Evolutionary conservation across 176 grass and related monocot genomes (phyloP).

Genomic region (Oryza nivara): DNA sequence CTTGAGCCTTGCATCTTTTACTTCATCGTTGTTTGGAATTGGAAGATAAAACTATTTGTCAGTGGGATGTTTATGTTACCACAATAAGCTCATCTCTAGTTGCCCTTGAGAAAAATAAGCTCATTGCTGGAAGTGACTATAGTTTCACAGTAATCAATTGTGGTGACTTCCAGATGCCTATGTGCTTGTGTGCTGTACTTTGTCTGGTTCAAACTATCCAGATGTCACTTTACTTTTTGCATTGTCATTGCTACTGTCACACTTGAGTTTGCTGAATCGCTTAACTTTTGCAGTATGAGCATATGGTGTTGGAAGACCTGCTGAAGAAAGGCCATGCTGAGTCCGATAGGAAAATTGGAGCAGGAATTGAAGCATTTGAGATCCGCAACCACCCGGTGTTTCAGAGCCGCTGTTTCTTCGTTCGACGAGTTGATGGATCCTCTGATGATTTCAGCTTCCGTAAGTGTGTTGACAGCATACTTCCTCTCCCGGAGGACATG

Average conservation of each 20-base stretch:
- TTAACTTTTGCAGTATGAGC: slow-evolving; percentile 70
- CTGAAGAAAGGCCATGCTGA: slow-evolving; percentile 83
- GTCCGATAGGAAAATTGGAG: slow-evolving; percentile 70
- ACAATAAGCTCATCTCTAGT: not conserved
- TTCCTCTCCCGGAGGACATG: slow-evolving; percentile 81
- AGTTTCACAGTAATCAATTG: not conserved
- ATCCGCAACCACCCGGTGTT: slow-evolving; percentile 71
- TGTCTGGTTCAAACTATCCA: not conserved
- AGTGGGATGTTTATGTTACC: not conserved
- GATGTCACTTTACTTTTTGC: not conserved
- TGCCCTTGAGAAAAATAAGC: not conserved
- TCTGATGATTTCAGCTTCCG: slow-evolving; percentile 95
- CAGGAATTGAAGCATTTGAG: slow-evolving; percentile 80
- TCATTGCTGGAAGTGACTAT: not conserved
- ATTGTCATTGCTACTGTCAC: not conserved
- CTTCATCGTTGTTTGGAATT: not conserved
- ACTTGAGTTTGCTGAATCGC: slow-evolving; percentile 27
- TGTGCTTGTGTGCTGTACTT: not conserved
- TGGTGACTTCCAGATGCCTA: not conserved
- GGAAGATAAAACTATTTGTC: not conserved
- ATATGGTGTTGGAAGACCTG: slow-evolving; percentile 74
- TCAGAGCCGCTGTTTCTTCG: slow-evolving; percentile 84
- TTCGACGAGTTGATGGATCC: slow-evolving; percentile 67
- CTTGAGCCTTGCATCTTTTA: not conserved
- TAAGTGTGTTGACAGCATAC: slow-evolving; percentile 85